A percentile compares a stretch with the other conserved stretches of the same genome.
Conservation (phyloP, 768 basidiomycete genomes). For the Myochromella boudieri region DNA sequence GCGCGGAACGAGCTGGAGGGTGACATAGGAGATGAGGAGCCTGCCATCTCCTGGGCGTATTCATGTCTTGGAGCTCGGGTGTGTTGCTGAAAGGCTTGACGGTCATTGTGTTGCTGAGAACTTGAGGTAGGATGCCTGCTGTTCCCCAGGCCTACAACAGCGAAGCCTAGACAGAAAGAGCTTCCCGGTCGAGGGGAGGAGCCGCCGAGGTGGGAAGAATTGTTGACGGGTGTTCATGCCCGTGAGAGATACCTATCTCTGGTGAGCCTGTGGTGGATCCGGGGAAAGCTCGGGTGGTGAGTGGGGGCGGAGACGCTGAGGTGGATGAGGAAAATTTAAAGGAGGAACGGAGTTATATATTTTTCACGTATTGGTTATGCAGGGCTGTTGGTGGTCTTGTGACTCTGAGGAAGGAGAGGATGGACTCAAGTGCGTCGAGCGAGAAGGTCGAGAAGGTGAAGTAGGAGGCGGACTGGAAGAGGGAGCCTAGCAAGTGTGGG, state of each 20-base stretch:
- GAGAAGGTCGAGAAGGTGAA: constrained; percentile 68
- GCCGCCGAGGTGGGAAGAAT: neutral
- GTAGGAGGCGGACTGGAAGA: constrained; percentile 63
- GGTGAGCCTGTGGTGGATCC: constrained; percentile 21
- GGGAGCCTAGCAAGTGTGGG: constrained; percentile 64
- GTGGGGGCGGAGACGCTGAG: too few species aligned
- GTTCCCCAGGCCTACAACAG: neutral
- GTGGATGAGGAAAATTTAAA: constrained; percentile 28
- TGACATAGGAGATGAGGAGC: constrained; percentile 17
- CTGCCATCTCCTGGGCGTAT: constrained; percentile 5
- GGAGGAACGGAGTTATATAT: constrained; percentile 54
- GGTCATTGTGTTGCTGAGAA: too few species aligned
- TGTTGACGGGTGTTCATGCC: neutral
- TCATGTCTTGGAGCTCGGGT: constrained; percentile 14
- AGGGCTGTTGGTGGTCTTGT: constrained; percentile 63
- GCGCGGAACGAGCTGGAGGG: constrained; percentile 20
- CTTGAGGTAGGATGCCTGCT: neutral
- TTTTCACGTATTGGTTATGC: constrained; percentile 66
- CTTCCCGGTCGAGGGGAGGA: constrained; percentile 1
- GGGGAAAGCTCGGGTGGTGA: too few species aligned
- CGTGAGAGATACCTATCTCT: constrained; percentile 22
- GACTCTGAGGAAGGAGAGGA: constrained; percentile 73
- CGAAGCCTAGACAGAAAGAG: neutral
- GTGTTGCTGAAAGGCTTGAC: constrained; percentile 8
- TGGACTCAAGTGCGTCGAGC: constrained; percentile 73